These are phyloP conservation scores for Thymus quinquecostatus DNA, from an alignment of 257 asterid genomes.

Conservation along the genomic window DNA sequence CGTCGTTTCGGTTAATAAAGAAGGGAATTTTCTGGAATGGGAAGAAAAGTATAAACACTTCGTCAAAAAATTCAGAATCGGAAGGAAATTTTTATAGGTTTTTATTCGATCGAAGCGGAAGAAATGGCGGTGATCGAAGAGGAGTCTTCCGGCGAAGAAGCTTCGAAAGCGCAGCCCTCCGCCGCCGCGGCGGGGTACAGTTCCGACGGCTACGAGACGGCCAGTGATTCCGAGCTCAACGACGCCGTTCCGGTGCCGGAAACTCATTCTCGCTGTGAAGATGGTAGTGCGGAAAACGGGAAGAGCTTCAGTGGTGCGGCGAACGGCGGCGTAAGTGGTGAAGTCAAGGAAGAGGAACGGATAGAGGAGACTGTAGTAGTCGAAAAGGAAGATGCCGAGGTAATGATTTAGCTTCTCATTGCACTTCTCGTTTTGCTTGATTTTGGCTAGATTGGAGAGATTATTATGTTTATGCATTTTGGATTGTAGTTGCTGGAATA, in stretches of 20 bases:
- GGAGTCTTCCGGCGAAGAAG: conserved; percentile 32
- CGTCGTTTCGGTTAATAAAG: conserved; percentile 12
- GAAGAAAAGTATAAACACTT: conserved; percentile 21
- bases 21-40: conserved; percentile 40
- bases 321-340: conserved; percentile 32
- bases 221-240: conserved; percentile 84
- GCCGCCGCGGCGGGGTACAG: conserved; percentile 43
- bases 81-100: conserved; percentile 1
- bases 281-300: not conserved
- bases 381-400: conserved; percentile 44
- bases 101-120: conserved; percentile 28
- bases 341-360: conserved; percentile 33
- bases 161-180: conserved; percentile 36
- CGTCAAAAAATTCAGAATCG: conserved; percentile 16
- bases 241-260: conserved; percentile 40
- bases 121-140: conserved; percentile 65
- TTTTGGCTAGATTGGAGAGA: not conserved
- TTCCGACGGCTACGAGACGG: conserved; percentile 94
- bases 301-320: conserved; percentile 12
- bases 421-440: conserved; percentile 11
- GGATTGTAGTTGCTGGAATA: conserved; percentile 1
- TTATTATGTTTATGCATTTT: not conserved
- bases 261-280: conserved; percentile 27
- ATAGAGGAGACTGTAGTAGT: conserved; percentile 29
- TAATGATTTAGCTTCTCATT: conserved; percentile 19